phyloP scores from a whole-genome alignment of 2,329 filamentous ascomycete species.

The Botrytis paeoniae region DNA sequence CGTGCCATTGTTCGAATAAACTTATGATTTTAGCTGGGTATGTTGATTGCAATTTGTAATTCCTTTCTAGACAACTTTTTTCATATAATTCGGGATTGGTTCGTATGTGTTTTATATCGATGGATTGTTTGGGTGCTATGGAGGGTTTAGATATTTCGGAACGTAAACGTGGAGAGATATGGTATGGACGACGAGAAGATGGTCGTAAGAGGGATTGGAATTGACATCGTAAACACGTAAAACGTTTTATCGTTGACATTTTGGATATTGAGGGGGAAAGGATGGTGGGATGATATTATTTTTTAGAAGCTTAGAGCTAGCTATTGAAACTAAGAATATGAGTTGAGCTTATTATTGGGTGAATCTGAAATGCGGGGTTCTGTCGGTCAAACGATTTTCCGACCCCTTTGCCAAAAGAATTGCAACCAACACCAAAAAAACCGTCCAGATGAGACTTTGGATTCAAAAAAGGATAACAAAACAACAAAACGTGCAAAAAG shows the following conservation, averaged over 20 bases:
- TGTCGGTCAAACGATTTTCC: background rate
- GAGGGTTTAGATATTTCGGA: slow-evolving; percentile 38
- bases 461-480: background rate
- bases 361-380: background rate
- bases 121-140: slow-evolving; percentile 71
- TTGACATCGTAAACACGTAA: slow-evolving; percentile 16
- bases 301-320: slow-evolving; percentile 2
- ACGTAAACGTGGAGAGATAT: slow-evolving; percentile 10
- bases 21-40: slow-evolving; percentile 55
- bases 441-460: background rate
- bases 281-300: slow-evolving; percentile 5
- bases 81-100: slow-evolving; percentile 77
- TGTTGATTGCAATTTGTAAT: slow-evolving; percentile 61
- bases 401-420: background rate
- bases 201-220: background rate
- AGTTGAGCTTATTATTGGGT: background rate
- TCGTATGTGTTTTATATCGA: slow-evolving; percentile 89
- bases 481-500: background rate
- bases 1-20: slow-evolving; percentile 57
- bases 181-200: slow-evolving; percentile 10
- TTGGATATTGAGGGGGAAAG: background rate
- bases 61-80: slow-evolving; percentile 79
- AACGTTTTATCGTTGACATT: slow-evolving; percentile 14
- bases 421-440: background rate
- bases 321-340: background rate